Percentiles rank a stretch among this genome's conserved stretches.
Evolutionary conservation across 768 basidiomycete species (phyloP).

Genomic region (Pisolithus tinctorius): DNA sequence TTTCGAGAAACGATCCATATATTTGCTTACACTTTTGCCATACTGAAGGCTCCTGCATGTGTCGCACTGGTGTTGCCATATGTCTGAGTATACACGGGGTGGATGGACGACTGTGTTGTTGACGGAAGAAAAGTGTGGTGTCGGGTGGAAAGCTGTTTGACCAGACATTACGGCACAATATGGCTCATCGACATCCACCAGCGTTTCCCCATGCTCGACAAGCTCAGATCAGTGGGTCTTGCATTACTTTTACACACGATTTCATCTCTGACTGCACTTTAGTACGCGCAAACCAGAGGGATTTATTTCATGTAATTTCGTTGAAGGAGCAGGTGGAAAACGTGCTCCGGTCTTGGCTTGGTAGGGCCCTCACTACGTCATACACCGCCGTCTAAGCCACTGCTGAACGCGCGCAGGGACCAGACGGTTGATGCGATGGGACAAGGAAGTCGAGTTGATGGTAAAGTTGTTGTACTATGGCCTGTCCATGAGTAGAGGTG

Average conservation of each 20-base stretch:
- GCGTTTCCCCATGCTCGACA: conserved; percentile 74
- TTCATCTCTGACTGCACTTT: conserved; percentile 8
- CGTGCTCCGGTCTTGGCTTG: conserved; percentile 72
- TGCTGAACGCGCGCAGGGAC: conserved; percentile 47
- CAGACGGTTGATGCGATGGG: conserved; percentile 73
- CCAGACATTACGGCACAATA: conserved; percentile 5
- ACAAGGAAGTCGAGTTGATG: conserved; percentile 67
- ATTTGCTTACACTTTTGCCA: conserved; percentile 65
- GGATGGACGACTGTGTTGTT: background rate
- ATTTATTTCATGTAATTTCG: conserved; percentile 68
- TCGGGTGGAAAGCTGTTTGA: background rate
- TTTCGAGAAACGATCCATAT: background rate
- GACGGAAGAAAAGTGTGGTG: background rate
- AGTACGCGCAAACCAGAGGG: conserved; percentile 85
- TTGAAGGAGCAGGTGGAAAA: conserved; percentile 71
- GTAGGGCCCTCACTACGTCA: conserved; percentile 31
- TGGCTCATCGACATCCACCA: conserved; percentile 23
- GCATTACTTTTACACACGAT: background rate
- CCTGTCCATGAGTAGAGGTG: conserved; percentile 70
- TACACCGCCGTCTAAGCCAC: conserved; percentile 2
- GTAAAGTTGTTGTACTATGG: conserved; percentile 69
- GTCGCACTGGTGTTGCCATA: conserved; percentile 30
- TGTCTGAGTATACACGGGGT: background rate
- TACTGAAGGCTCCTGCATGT: conserved; percentile 50
- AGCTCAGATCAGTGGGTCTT: conserved; percentile 74